phyloP scores from a whole-genome alignment of 1,284 basidiomycete genomes.

The Bondarzewia mesenterica region DNA sequence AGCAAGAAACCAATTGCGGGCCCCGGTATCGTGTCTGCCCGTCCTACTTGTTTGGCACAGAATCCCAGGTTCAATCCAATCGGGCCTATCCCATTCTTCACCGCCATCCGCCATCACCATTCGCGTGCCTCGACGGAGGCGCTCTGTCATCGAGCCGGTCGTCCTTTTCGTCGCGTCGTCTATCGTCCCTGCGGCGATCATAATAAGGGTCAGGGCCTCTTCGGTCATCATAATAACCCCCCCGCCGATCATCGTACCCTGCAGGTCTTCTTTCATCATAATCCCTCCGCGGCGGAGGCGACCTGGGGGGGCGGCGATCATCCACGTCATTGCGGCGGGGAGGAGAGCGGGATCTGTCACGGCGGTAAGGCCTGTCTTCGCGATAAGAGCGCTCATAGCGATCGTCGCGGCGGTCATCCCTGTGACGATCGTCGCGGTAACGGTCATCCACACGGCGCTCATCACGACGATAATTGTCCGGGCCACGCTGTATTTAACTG shows the following conservation, averaged over 20 bases:
- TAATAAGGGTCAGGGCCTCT: slow-evolving; percentile 68
- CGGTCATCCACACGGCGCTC: slow-evolving; percentile 43
- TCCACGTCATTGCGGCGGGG: slow-evolving; percentile 43
- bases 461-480: slow-evolving; percentile 63
- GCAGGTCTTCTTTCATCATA: slow-evolving; percentile 73
- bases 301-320: slow-evolving; percentile 72
- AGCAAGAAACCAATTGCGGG: slow-evolving; percentile 15
- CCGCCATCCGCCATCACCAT: slow-evolving; percentile 65
- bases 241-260: slow-evolving; percentile 81
- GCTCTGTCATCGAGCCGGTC: slow-evolving; percentile 63
- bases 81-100: slow-evolving; percentile 17
- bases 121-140: slow-evolving; percentile 49
- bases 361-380: slow-evolving; percentile 35
- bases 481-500: slow-evolving; percentile 41
- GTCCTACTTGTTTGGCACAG: slow-evolving; percentile 10
- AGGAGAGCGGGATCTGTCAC: slow-evolving; percentile 70
- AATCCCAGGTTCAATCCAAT: slow-evolving; percentile 4
- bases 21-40: slow-evolving; percentile 6
- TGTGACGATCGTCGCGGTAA: slow-evolving; percentile 37
- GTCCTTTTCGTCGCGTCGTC: slow-evolving; percentile 72
- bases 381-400: slow-evolving; percentile 28
- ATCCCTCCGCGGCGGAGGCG: slow-evolving; percentile 68
- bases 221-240: slow-evolving; percentile 64
- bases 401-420: slow-evolving; percentile 36
- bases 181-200: slow-evolving; percentile 71